Evolutionary conservation across 352 stramenopile species (phyloP).

Genomic region (Salisapilia sapeloensis): DNA sequence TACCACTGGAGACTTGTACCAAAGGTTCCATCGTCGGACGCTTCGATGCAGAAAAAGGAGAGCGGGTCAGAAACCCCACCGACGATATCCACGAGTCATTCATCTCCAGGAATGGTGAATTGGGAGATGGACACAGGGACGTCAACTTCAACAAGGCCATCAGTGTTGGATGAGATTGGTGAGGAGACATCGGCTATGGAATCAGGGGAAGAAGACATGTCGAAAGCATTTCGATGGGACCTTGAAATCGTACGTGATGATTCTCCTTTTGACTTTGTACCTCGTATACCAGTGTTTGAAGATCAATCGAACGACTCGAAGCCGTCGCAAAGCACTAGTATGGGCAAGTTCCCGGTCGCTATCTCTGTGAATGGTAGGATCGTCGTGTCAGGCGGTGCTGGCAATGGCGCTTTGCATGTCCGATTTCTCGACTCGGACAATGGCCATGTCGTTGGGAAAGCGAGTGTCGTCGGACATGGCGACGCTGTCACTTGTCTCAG

Average conservation of each 20-base stretch:
- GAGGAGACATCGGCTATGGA: conserved; percentile 2
- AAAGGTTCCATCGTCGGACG: conserved; percentile 17
- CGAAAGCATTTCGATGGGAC: conserved; percentile 31
- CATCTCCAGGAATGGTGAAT: too few species aligned
- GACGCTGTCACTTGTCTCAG: conserved; percentile 53
- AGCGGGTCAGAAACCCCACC: too few species aligned
- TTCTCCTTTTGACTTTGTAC: conserved; percentile 66
- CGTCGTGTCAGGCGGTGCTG: conserved; percentile 46
- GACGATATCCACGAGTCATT: too few species aligned
- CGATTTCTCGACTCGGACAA: conserved; percentile 67
- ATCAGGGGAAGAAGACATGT: too few species aligned
- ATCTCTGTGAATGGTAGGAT: conserved; percentile 61
- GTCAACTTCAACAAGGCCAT: too few species aligned
- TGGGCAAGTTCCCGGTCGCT: conserved; percentile 23
- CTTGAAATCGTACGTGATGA: conserved; percentile 50
- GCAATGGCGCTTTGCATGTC: conserved; percentile 57
- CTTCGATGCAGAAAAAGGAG: too few species aligned
- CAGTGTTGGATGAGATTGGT: neutral
- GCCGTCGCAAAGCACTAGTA: neutral
- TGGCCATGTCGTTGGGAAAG: conserved; percentile 63
- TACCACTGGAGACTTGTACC: conserved; percentile 70
- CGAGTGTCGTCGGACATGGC: conserved; percentile 59
- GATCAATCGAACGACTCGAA: conserved; percentile 8
- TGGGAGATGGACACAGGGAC: too few species aligned
- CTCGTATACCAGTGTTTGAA: conserved; percentile 61